Evolutionary conservation across 179 eudicot genomes (phyloP), one percentile per base, ranked within the genome.

Genomic region (Drosera spatulata): DNA sequence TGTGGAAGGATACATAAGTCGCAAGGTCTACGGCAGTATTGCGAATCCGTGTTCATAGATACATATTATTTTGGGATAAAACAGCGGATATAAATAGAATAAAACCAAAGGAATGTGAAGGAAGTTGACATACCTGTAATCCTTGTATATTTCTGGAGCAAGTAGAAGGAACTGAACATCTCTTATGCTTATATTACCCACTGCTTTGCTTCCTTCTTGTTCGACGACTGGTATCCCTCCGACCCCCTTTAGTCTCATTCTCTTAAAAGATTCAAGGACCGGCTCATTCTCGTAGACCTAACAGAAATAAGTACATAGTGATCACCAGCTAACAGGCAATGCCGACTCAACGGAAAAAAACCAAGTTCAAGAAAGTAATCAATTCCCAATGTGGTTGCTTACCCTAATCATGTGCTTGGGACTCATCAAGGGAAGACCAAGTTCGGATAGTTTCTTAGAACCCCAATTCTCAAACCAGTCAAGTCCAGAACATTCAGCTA

Each of bases 391-490:
- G 38, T 6, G 0, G 51, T 45, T 11, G 39, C 60, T 37, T 58
- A 87, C 97, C 93, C 85, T 77, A 9, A 87, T 55, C 7, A 90
- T 73, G 42, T 61, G 72, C 61, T 67, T 71, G n/a, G 77, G 61
- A 64, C 62, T 81, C 87, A 87, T 85, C 65, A 85, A 64, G 5
- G 97, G 97, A 67, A 90, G 93, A 70, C 89, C 95, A 47, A 90
- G 81, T 41, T 87, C 85, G 53, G 73, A 65, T 13, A 90, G 73
- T 55, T 66, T 82, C 78, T 79, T 85, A 53, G 79, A 71, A 44
- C 97, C 89, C 87, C 86, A 90, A 70, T 76, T 87, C 52, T 82
- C 85, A 65, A 90, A 90, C 97, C 97, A 90, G 60, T 76, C 93
- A 53, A 84, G 89, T 52, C 88, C 97, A 38, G 85, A 73, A 68